A percentile compares a stretch with the other conserved stretches of the same genome.
phyloP scores from a whole-genome alignment of 2,329 filamentous ascomycete genomes.

The Capronia americana region DNA sequence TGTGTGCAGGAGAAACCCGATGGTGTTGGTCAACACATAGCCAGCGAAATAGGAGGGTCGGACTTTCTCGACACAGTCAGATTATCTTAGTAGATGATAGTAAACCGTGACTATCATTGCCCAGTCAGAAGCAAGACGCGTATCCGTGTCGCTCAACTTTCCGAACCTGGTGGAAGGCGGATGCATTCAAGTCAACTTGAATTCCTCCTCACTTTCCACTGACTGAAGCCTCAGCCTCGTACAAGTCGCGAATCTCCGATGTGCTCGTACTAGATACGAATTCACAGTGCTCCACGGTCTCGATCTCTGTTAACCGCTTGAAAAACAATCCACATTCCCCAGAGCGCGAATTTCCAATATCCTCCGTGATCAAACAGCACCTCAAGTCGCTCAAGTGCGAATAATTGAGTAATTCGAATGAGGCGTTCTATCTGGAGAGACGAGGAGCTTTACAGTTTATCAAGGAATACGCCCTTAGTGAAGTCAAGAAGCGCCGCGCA shows the following conservation, averaged over 20 bases:
- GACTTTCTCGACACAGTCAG: background rate
- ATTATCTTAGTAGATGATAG: background rate
- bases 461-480: too few species aligned
- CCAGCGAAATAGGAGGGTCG: background rate
- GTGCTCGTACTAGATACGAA: background rate
- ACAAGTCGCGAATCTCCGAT: background rate
- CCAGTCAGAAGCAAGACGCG: background rate
- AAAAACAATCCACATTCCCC: background rate
- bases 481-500: too few species aligned
- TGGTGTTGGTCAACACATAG: background rate
- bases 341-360: background rate
- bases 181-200: background rate
- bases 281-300: background rate
- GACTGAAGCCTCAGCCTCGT: background rate
- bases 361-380: background rate
- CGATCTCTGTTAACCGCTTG: background rate
- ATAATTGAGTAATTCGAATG: background rate
- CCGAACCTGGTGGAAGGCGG: background rate
- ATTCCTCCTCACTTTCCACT: background rate
- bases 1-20: background rate
- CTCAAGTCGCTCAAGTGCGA: background rate
- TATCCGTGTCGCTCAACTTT: background rate
- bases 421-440: too few species aligned
- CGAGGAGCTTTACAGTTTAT: too few species aligned
- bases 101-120: background rate